phyloP scores from a whole-genome alignment of 768 basidiomycete species.

The Kwoniella pini region DNA sequence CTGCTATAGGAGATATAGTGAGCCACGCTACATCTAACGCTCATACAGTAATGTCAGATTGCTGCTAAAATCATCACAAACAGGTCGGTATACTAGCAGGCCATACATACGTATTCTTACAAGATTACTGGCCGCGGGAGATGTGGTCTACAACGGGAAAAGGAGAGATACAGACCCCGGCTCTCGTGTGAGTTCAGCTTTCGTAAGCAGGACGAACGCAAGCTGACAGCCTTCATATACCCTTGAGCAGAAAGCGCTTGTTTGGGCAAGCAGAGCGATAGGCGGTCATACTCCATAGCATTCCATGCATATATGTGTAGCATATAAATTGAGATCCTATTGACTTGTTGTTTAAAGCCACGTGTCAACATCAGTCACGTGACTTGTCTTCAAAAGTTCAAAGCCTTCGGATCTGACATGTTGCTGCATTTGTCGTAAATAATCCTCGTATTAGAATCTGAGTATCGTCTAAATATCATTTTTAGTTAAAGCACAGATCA shows the following conservation, averaged over 20 bases:
- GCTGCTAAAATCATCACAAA: background rate
- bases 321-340: background rate
- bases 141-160: slow-evolving; percentile 51
- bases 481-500: background rate
- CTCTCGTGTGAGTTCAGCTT: slow-evolving; percentile 37
- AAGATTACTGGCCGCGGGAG: slow-evolving; percentile 54
- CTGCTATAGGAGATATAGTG: slow-evolving; percentile 50
- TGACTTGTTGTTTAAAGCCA: background rate
- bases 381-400: slow-evolving; percentile 24
- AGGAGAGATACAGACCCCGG: slow-evolving; percentile 40
- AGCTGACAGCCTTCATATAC: background rate
- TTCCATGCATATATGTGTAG: slow-evolving; percentile 15
- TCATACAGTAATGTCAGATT: too few species aligned
- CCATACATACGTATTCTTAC: slow-evolving; percentile 52
- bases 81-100: slow-evolving; percentile 52
- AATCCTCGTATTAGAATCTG: background rate
- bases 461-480: background rate
- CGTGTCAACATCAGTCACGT: slow-evolving; percentile 6
- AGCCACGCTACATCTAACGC: slow-evolving; percentile 8
- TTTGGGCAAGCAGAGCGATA: slow-evolving; percentile 19
- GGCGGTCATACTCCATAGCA: background rate
- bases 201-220: background rate
- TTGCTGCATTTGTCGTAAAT: background rate
- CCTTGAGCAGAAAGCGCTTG: slow-evolving; percentile 11
- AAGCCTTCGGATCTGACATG: background rate